Conservation (phyloP, 306 rosid genomes). For the Lotus japonicus region DNA sequence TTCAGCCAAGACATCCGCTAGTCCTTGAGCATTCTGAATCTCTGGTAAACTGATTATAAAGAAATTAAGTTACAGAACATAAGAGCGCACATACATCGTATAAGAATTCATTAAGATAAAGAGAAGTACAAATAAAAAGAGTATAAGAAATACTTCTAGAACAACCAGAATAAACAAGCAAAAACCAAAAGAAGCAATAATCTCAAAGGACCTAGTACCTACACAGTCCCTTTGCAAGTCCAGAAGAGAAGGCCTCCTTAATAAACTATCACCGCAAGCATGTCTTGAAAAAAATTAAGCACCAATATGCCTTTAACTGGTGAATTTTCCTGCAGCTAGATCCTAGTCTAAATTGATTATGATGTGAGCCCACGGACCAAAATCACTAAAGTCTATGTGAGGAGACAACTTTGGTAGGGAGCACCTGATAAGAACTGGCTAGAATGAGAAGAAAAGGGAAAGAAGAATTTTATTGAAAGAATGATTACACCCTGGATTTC, state of each 20-base stretch:
- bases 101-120: not conserved
- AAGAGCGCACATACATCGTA: not conserved
- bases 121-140: not conserved
- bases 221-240: not conserved
- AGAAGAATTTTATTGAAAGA: too few relatives aligned
- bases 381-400: too few relatives aligned
- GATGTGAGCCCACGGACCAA: too few relatives aligned
- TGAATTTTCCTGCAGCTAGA: too few relatives aligned
- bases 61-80: constrained; percentile 8
- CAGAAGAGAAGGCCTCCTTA: not conserved
- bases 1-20: constrained; percentile 80
- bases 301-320: too few relatives aligned
- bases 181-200: not conserved
- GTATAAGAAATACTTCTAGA: not conserved
- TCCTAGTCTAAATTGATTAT: too few relatives aligned
- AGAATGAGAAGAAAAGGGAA: too few relatives aligned
- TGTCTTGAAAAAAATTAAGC: too few relatives aligned
- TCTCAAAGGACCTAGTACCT: not conserved
- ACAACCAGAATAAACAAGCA: not conserved
- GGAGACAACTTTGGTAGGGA: too few relatives aligned
- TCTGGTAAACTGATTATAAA: constrained; percentile 55
- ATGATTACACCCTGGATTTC: too few relatives aligned
- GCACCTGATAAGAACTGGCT: too few relatives aligned
- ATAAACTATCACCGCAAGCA: not conserved
- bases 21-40: constrained; percentile 75